Evolutionary conservation across 2,329 filamentous ascomycete genomes (phyloP).

Genomic region (Pleomassaria siparia): DNA sequence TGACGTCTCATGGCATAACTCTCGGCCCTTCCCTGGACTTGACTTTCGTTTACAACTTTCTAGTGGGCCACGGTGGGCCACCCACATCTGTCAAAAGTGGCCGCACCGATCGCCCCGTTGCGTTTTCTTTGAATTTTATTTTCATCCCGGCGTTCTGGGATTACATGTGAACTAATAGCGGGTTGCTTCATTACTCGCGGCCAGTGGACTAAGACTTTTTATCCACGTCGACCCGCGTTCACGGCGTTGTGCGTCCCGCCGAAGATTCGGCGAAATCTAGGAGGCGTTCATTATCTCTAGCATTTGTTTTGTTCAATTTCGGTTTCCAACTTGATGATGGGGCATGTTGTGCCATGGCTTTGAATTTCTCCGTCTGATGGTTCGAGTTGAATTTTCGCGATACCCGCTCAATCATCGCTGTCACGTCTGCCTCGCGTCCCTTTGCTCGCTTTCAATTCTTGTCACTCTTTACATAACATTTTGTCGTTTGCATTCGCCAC

Average conservation of each 20-base stretch:
- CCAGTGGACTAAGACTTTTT: too few species aligned
- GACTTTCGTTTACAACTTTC: constrained; percentile 14
- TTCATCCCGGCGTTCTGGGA: not conserved
- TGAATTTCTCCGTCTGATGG: not conserved
- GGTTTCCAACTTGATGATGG: not conserved
- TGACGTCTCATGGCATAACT: constrained; percentile 4
- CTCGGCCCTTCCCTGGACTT: constrained; percentile 7
- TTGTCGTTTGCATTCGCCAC: not conserved
- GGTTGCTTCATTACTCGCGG: not conserved
- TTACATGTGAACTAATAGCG: not conserved
- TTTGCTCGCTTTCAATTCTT: not conserved
- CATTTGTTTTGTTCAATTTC: not conserved
- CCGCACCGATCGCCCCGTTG: not conserved
- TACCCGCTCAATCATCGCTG: constrained; percentile 3
- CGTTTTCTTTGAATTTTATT: too few species aligned
- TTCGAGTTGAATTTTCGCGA: not conserved
- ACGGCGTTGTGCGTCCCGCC: not conserved
- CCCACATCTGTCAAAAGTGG: not conserved
- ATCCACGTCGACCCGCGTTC: too few species aligned
- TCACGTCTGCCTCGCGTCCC: not conserved
- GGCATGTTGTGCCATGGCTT: not conserved
- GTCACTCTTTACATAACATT: not conserved
- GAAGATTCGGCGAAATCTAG: not conserved
- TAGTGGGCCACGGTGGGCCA: not conserved
- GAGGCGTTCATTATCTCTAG: not conserved